Evolutionary conservation across 805 yeast species (phyloP).

Genomic region (Teunomyces tritomae): DNA sequence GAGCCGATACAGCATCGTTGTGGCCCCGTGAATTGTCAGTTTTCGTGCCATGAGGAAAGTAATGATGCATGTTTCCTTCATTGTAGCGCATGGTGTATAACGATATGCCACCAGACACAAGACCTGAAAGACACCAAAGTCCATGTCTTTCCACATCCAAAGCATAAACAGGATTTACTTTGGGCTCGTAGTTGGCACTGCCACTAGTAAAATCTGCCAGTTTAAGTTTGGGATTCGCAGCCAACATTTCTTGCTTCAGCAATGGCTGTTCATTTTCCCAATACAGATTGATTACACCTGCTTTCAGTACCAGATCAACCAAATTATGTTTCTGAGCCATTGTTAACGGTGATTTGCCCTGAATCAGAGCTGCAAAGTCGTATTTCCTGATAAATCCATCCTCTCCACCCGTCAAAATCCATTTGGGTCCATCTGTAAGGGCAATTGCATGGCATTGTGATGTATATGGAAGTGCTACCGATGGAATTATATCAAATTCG

Average conservation of each 20-base stretch:
- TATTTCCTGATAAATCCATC: constrained; percentile 92
- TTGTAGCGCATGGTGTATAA: constrained; percentile 77
- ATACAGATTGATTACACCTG: constrained; percentile 78
- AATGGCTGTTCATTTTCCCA: constrained; percentile 97
- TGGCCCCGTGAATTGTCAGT: constrained; percentile 47
- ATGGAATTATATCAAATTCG: constrained; percentile 71
- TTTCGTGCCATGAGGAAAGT: constrained; percentile 46
- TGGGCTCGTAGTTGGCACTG: constrained; percentile 50
- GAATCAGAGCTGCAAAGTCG: constrained; percentile 80
- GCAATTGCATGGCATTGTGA: constrained; percentile 76
- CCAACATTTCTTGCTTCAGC: constrained; percentile 39
- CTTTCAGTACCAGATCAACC: constrained; percentile 80
- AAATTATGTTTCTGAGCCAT: constrained; percentile 88
- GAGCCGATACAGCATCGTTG: constrained; percentile 68
- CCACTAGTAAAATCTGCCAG: constrained; percentile 35
- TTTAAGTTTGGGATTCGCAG: constrained; percentile 37
- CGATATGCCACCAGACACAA: constrained; percentile 80
- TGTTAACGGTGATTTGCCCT: constrained; percentile 83
- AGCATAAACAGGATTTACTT: constrained; percentile 81
- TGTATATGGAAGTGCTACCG: constrained; percentile 83
- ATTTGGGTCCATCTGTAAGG: constrained; percentile 74
- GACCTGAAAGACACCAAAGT: constrained; percentile 80
- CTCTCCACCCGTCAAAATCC: constrained; percentile 92
- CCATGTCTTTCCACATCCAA: constrained; percentile 81
- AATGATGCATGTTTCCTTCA: constrained; percentile 80